Conservation (phyloP, 1,139 yeast genomes). For the Suhomyces yuchorum region DNA sequence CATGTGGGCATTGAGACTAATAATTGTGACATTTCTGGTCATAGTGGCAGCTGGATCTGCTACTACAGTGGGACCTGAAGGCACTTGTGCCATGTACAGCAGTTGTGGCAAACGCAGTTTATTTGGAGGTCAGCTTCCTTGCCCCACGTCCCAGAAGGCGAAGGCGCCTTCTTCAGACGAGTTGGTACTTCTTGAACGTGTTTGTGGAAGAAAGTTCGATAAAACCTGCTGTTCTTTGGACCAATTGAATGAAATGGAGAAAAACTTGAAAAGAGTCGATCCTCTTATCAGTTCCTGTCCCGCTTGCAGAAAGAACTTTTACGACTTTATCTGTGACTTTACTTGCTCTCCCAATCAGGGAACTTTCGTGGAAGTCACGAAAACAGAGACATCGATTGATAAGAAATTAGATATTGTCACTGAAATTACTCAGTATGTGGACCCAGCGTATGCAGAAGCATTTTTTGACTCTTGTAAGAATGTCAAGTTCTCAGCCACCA, state of each 20-base stretch:
- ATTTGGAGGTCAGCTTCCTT: constrained; percentile 81
- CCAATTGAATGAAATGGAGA: constrained; percentile 37
- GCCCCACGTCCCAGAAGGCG: constrained; percentile 60
- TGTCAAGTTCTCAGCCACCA: constrained; percentile 90
- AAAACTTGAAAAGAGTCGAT: constrained; percentile 71
- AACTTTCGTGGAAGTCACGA: constrained; percentile 66
- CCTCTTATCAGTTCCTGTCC: constrained; percentile 89
- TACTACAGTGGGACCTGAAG: constrained; percentile 22
- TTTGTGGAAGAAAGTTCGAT: constrained; percentile 74
- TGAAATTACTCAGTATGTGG: constrained; percentile 67
- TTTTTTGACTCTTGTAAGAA: constrained; percentile 86
- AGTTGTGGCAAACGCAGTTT: constrained; percentile 78
- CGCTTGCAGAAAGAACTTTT: constrained; percentile 86
- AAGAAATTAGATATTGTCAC: constrained; percentile 64
- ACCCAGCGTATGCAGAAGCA: constrained; percentile 57
- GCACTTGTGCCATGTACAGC: constrained; percentile 60
- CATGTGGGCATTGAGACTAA: background rate
- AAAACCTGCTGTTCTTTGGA: constrained; percentile 41
- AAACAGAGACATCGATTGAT: constrained; percentile 51
- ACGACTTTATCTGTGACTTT: constrained; percentile 82
- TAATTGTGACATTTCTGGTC: background rate
- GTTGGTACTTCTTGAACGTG: constrained; percentile 46
- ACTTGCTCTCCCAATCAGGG: constrained; percentile 90
- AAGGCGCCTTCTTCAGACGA: constrained; percentile 30
- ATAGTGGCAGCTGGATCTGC: constrained; percentile 1